Base-by-base conservation (phyloP, 73 alveolate genomes). In the Diophrys appendiculata region DNA sequence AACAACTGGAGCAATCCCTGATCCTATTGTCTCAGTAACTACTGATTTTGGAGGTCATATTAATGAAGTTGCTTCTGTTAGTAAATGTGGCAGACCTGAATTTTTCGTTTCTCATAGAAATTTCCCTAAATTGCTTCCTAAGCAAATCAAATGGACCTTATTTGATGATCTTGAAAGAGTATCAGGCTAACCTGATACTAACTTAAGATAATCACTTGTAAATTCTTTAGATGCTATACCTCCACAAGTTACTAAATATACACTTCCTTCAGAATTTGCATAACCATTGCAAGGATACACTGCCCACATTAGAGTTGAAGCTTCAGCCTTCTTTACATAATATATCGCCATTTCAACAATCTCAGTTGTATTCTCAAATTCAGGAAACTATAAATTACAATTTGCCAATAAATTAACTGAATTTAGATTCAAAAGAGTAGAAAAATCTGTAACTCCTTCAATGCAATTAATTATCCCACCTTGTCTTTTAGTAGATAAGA, bases 301-400 rank as follows among this genome's bases (percentile, higher is more conserved):
- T 43, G 60, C 60, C 60, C 60, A 43, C 18, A 43, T 43, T 43
- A 43, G 60, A 43, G 60, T 43, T 43, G 60, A 43, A 43, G 60
- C 60, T 43, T 11, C 60, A 11, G n/a, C 60, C 5, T 43, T 43
- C 60, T 43, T 43, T 18, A 43, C 60, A 11, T 11, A 43, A 11
- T 5, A 43, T 43, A 43, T 43, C 18, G 60, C 60, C 18, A 43
- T 43, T 18, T 43, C 60, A 43, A 43, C 60, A 11, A 5, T 43
- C 18, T 11, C 60, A 11, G 60, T 43, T 43, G n/a, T 11, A 5
- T 43, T 43, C 60, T 11, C 5, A 18, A 18, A 5, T 11, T 11
- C 60, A 11, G 60, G 60, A 43, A 18, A 43, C 18, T 43, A 43
- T 18, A 5, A 43, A 43, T 18, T 43, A 5, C 5, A 43, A 43